phyloP scores from a whole-genome alignment of 768 basidiomycete genomes.

The Mycena indigotica region DNA sequence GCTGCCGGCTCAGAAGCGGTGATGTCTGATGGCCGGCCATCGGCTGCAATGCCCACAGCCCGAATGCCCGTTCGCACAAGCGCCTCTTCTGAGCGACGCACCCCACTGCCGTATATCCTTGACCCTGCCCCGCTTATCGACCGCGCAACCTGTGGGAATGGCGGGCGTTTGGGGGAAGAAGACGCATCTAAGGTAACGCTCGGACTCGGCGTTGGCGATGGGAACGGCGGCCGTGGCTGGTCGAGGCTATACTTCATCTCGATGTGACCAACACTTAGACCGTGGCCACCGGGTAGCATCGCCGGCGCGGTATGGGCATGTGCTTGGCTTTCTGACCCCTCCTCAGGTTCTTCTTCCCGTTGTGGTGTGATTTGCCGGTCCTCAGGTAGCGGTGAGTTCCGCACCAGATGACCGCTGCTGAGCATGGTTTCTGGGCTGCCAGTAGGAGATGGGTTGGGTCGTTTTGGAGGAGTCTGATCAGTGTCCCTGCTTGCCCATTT shows the following conservation, averaged over 20 bases:
- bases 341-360: neutral
- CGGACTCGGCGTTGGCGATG: neutral
- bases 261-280: neutral
- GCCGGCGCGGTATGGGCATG: neutral
- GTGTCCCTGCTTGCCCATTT: slow-evolving; percentile 55
- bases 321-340: neutral
- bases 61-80: neutral
- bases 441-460: neutral
- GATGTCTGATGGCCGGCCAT: neutral
- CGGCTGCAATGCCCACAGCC: neutral
- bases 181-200: neutral
- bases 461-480: neutral
- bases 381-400: neutral
- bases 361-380: neutral
- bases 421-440: neutral
- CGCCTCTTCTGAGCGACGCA: neutral
- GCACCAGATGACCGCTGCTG: slow-evolving; percentile 10
- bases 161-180: neutral
- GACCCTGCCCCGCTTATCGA: neutral
- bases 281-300: neutral
- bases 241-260: slow-evolving; percentile 1
- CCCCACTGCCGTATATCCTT: neutral
- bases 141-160: neutral
- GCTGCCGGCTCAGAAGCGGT: neutral
- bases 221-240: neutral